Percentiles rank a stretch among this genome's conserved stretches.
phyloP scores from a whole-genome alignment of 202 grass and related monocot genomes.

The Saccharum hybrid region DNA sequence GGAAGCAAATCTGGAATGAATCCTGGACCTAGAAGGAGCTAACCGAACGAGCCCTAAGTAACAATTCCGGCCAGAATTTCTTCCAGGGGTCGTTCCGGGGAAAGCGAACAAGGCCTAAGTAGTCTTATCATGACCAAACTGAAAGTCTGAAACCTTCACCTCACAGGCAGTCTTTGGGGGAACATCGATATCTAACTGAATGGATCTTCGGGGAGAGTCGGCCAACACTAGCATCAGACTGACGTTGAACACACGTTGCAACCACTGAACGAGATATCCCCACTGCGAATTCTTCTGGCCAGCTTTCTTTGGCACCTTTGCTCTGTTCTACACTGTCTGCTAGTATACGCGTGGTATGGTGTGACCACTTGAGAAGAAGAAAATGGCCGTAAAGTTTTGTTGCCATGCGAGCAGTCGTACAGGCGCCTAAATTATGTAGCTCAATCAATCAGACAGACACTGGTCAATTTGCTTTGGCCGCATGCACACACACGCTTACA shows the following conservation, averaged over 20 bases:
- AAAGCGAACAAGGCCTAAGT: too few species aligned
- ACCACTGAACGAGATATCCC: too few species aligned
- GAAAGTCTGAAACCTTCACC: neutral
- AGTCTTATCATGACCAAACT: too few species aligned
- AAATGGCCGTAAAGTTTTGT: neutral
- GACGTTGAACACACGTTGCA: neutral
- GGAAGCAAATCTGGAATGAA: too few species aligned
- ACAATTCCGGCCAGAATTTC: too few species aligned
- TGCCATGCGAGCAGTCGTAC: neutral
- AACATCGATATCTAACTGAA: neutral
- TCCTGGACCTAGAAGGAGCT: too few species aligned
- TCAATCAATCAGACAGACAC: neutral
- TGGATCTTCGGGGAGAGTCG: neutral
- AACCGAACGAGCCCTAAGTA: too few species aligned
- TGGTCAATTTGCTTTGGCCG: neutral
- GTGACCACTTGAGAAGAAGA: slow-evolving; percentile 5
- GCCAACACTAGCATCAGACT: neutral
- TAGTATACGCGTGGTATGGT: too few species aligned
- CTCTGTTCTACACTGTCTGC: neutral
- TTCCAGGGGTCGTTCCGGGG: too few species aligned
- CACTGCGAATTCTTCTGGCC: neutral
- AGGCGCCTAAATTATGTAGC: neutral
- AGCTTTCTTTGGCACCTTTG: neutral
- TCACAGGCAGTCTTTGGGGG: neutral
- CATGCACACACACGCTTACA: neutral